Evolutionary conservation across 192 early-diverging fungal genomes (phyloP).

Genomic region (Umbelopsis sp.): DNA sequence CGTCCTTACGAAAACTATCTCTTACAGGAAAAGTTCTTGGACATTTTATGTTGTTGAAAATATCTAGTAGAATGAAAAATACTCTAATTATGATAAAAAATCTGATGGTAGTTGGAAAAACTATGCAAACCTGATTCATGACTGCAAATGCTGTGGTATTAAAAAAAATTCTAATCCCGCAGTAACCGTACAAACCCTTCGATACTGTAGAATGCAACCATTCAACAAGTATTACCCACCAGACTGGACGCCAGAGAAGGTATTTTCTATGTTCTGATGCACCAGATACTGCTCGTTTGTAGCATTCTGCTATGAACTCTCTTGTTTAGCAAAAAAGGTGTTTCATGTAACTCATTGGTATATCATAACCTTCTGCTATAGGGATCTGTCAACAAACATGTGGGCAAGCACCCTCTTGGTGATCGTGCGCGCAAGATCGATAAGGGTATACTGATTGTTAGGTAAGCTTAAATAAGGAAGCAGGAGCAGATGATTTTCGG

Average conservation of each 20-base stretch:
- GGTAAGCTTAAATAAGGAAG: conserved; percentile 41
- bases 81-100: too few relatives aligned
- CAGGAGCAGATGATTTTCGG: too few relatives aligned
- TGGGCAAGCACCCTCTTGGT: conserved; percentile 88
- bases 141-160: too few relatives aligned
- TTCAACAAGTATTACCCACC: conserved; percentile 87
- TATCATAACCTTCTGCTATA: conserved; percentile 27
- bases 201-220: conserved; percentile 44
- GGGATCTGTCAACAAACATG: conserved; percentile 85
- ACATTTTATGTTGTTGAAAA: too few relatives aligned
- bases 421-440: conserved; percentile 87
- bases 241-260: conserved; percentile 92
- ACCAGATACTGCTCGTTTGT: background rate
- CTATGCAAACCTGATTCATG: too few relatives aligned
- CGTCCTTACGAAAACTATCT: too few relatives aligned
- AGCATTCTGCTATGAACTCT: background rate
- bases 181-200: background rate
- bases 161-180: background rate
- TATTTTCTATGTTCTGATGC: conserved; percentile 16
- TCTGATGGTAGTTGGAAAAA: too few relatives aligned
- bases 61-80: too few relatives aligned
- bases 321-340: background rate
- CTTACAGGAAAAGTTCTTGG: too few relatives aligned
- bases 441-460: conserved; percentile 85
- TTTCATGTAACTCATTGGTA: background rate